Conservation (phyloP, 345 rosid species). For the Euphorbia pulcherrima region DNA sequence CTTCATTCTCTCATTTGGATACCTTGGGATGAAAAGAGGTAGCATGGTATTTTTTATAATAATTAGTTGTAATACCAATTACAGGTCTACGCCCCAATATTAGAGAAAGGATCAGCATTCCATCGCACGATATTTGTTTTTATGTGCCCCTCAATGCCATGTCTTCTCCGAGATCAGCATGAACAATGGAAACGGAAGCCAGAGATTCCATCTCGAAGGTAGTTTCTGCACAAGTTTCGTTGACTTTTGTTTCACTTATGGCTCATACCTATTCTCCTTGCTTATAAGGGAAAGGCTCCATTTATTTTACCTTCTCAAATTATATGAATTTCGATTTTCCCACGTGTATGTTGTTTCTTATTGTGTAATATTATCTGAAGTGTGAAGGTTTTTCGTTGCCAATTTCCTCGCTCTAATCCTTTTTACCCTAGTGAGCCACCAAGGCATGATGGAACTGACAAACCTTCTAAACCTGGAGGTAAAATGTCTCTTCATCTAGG, state of each 20-base stretch:
- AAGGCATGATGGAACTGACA: conserved; percentile 46
- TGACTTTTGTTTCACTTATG: background rate
- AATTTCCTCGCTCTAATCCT: conserved; percentile 59
- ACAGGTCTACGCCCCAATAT: conserved; percentile 78
- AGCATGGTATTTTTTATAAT: background rate
- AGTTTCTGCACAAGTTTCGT: conserved; percentile 3
- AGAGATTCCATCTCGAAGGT: conserved; percentile 61
- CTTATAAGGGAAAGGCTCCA: background rate
- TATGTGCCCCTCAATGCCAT: conserved; percentile 79
- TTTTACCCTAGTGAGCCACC: conserved; percentile 79
- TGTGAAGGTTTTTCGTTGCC: conserved; percentile 84
- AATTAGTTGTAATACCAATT: conserved; percentile 7
- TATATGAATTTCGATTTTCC: background rate
- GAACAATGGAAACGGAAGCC: conserved; percentile 79
- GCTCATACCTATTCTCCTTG: background rate
- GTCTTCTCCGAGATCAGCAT: conserved; percentile 86
- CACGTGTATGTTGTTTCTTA: conserved; percentile 8
- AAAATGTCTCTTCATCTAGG: conserved; percentile 11
- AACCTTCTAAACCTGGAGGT: conserved; percentile 65
- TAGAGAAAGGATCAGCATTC: conserved; percentile 63
- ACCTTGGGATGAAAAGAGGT: background rate
- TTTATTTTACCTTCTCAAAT: background rate
- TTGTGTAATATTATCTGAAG: conserved; percentile 33
- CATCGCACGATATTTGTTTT: conserved; percentile 76
- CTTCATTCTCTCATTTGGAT: background rate